A percentile compares a stretch with the other conserved stretches of the same genome.
Conservation (phyloP, 345 rosid genomes). For the Acer yangbiense region DNA sequence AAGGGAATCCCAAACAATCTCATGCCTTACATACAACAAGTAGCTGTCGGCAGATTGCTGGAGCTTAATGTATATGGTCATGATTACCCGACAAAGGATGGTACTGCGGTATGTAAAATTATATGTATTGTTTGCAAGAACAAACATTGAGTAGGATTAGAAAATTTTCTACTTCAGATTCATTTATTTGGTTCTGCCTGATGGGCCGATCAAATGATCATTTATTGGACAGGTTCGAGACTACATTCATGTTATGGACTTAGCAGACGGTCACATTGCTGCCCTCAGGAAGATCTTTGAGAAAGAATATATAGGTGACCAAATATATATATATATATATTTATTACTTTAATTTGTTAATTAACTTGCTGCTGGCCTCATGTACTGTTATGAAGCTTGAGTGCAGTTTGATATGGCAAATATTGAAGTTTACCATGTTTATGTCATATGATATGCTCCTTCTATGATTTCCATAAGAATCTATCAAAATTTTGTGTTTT, state of each 20-base stretch:
- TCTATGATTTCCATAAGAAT: background rate
- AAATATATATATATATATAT: no score
- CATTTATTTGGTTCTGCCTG: background rate
- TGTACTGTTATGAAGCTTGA: background rate
- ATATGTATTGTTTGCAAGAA: background rate
- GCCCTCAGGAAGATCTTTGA: conserved; percentile 73
- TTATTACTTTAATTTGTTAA: conserved; percentile 6
- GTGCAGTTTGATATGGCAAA: background rate
- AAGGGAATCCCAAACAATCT: conserved; percentile 91
- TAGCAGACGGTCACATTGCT: conserved; percentile 93
- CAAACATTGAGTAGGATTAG: background rate
- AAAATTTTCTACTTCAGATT: background rate
- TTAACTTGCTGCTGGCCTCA: background rate
- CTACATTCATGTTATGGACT: conserved; percentile 94
- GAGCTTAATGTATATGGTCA: conserved; percentile 90
- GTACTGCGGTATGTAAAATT: conserved; percentile 70
- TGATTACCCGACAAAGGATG: conserved; percentile 91
- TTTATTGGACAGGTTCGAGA: conserved; percentile 66
- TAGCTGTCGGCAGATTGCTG: conserved; percentile 89
- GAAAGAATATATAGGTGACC: conserved; percentile 60
- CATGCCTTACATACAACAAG: conserved; percentile 98
- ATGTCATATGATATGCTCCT: background rate
- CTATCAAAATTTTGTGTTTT: background rate
- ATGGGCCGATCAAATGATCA: background rate
- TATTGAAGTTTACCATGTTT: background rate